These are phyloP conservation scores for Fistulinella prunicolor DNA, from an alignment of 768 basidiomycete species.

Conservation along the genomic window DNA sequence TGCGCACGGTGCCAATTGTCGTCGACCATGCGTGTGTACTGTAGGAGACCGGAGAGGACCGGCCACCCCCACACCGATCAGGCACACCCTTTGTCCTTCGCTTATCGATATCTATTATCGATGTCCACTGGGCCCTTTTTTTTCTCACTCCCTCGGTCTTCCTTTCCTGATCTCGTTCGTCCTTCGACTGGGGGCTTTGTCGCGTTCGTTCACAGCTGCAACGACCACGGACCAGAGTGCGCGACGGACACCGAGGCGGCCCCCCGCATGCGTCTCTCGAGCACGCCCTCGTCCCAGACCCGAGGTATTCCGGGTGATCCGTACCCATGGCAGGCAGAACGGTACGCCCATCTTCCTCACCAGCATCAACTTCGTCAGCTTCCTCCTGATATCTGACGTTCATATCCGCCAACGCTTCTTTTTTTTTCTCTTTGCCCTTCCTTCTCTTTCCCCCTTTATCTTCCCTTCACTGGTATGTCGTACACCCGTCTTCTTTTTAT, in stretches of 20 bases:
- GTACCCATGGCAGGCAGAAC: slow-evolving; percentile 56
- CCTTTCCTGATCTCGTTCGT: no score
- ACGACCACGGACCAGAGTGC: slow-evolving; percentile 69
- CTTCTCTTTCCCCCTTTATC: neutral
- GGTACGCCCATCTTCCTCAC: slow-evolving; percentile 31
- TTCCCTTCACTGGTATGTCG: neutral
- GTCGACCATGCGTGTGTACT: no score
- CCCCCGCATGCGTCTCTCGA: slow-evolving; percentile 51
- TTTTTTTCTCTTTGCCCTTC: neutral
- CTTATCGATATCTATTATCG: neutral
- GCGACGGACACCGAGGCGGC: slow-evolving; percentile 60
- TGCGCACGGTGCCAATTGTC: no score
- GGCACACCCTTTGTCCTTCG: no score
- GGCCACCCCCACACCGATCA: no score
- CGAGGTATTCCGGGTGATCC: slow-evolving; percentile 50
- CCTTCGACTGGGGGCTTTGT: neutral
- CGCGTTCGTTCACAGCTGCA: slow-evolving; percentile 18
- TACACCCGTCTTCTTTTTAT: neutral
- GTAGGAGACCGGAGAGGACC: no score
- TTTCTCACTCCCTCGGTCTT: neutral
- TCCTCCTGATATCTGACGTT: neutral
- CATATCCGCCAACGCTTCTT: slow-evolving; percentile 1
- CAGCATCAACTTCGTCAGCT: neutral
- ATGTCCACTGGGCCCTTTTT: neutral
- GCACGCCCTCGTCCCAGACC: slow-evolving; percentile 56